phyloP scores from a whole-genome alignment of 2,329 filamentous ascomycete species.

The Tolypocladium guangdongense region DNA sequence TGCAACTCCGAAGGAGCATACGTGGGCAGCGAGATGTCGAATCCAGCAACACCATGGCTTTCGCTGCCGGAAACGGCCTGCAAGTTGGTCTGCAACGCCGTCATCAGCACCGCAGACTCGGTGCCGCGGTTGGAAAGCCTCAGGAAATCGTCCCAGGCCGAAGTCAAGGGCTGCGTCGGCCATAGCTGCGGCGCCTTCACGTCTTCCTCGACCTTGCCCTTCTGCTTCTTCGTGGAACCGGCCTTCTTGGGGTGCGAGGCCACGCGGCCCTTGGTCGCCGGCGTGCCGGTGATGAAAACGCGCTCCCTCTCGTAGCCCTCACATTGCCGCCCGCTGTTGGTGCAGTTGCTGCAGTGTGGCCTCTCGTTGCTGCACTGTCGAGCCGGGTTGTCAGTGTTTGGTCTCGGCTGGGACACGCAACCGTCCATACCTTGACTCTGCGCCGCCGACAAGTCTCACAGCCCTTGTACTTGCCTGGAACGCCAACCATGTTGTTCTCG shows the following conservation, averaged over 20 bases:
- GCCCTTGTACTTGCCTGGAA: slow-evolving; percentile 53
- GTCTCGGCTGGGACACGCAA: not conserved
- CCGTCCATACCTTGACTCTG: slow-evolving; percentile 42
- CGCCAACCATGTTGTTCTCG: slow-evolving; percentile 41
- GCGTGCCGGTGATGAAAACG: slow-evolving; percentile 53
- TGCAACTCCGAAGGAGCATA: slow-evolving; percentile 28
- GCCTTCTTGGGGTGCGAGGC: slow-evolving; percentile 42
- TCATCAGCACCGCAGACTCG: slow-evolving; percentile 29
- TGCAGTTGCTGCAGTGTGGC: slow-evolving; percentile 50
- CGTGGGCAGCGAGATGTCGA: slow-evolving; percentile 26
- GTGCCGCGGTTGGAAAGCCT: slow-evolving; percentile 25
- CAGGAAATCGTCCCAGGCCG: slow-evolving; percentile 40
- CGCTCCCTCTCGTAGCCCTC: slow-evolving; percentile 52
- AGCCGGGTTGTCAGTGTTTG: slow-evolving; percentile 1
- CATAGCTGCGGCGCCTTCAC: slow-evolving; percentile 19
- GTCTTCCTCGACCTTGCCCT: slow-evolving; percentile 13
- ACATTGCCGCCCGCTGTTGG: slow-evolving; percentile 44
- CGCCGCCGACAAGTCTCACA: slow-evolving; percentile 50
- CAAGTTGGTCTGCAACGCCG: slow-evolving; percentile 33
- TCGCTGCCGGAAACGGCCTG: slow-evolving; percentile 19
- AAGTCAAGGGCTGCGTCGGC: slow-evolving; percentile 29
- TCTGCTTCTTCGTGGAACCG: slow-evolving; percentile 22
- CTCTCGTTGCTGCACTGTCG: slow-evolving; percentile 49
- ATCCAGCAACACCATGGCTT: slow-evolving; percentile 12
- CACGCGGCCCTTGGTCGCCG: slow-evolving; percentile 41